Conservation (phyloP, 2,329 filamentous ascomycete species). For the Phaeophleospora eucalypticola region DNA sequence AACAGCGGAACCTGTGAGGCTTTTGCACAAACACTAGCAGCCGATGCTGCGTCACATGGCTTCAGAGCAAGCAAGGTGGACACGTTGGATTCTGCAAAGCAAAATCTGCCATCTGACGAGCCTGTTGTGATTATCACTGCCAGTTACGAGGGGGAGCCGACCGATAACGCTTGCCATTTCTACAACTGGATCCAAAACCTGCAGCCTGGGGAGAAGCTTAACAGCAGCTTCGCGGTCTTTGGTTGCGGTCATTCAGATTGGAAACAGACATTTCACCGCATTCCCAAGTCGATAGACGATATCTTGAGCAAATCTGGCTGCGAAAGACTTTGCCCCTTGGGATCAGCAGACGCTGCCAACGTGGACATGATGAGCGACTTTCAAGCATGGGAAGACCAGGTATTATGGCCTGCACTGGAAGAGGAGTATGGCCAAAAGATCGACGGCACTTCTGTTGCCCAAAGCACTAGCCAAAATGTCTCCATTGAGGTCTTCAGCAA, state of each 20-base stretch:
- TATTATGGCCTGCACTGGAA: slow-evolving; percentile 51
- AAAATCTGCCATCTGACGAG: slow-evolving; percentile 55
- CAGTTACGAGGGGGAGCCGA: slow-evolving; percentile 70
- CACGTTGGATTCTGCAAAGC: slow-evolving; percentile 59
- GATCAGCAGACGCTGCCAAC: slow-evolving; percentile 57
- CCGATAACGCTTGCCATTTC: slow-evolving; percentile 68
- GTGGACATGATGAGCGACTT: slow-evolving; percentile 66
- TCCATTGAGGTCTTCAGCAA: slow-evolving; percentile 52
- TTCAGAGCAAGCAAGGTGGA: slow-evolving; percentile 53
- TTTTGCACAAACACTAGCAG: slow-evolving; percentile 60
- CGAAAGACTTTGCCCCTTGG: slow-evolving; percentile 47
- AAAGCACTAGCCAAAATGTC: slow-evolving; percentile 35
- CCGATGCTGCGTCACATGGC: slow-evolving; percentile 56
- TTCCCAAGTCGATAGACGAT: slow-evolving; percentile 61
- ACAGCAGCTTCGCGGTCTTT: slow-evolving; percentile 64
- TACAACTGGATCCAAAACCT: slow-evolving; percentile 60
- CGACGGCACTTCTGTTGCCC: neutral
- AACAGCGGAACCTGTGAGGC: slow-evolving; percentile 72
- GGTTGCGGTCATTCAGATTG: slow-evolving; percentile 61
- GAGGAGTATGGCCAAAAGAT: slow-evolving; percentile 33
- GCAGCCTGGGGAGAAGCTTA: slow-evolving; percentile 47
- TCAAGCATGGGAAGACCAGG: slow-evolving; percentile 62
- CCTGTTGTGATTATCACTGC: slow-evolving; percentile 66
- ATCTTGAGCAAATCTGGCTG: slow-evolving; percentile 51
- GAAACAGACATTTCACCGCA: slow-evolving; percentile 60